Evolutionary conservation across 2,329 filamentous ascomycete species (phyloP).

Genomic region (Colletotrichum plurivorum): DNA sequence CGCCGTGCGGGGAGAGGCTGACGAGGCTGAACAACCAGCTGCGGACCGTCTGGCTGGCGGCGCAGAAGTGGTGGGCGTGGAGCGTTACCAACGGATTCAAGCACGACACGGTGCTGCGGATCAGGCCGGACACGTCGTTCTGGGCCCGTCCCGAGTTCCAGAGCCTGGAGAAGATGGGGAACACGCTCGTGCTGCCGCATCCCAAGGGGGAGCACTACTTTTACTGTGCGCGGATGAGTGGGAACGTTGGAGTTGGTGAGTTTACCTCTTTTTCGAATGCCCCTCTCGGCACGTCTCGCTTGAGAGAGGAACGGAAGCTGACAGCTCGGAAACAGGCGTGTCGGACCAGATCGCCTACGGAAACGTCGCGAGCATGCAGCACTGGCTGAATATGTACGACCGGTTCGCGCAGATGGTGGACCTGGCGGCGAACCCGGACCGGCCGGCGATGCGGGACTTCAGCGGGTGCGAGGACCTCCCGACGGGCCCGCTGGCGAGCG

Average conservation of each 20-base stretch:
- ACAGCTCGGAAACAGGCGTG: constrained; percentile 16
- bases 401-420: constrained; percentile 37
- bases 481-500: constrained; percentile 26
- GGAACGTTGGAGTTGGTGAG: constrained; percentile 37
- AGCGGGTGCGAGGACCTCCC: constrained; percentile 40
- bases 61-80: constrained; percentile 38
- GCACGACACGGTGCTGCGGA: constrained; percentile 37
- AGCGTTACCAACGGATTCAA: constrained; percentile 27
- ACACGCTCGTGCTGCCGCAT: constrained; percentile 38
- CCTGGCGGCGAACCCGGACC: constrained; percentile 31
- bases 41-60: constrained; percentile 26
- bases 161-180: constrained; percentile 33
- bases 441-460: constrained; percentile 36
- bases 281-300: not conserved
- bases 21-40: constrained; percentile 38
- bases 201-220: constrained; percentile 38
- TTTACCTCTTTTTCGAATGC: constrained; percentile 35
- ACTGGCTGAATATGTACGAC: constrained; percentile 41
- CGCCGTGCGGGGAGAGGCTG: constrained; percentile 26
- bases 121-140: constrained; percentile 38
- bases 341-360: constrained; percentile 42
- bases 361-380: constrained; percentile 36
- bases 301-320: constrained; percentile 2
- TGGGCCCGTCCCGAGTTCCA: constrained; percentile 28
- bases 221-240: constrained; percentile 38